Percentiles rank a stretch among this genome's conserved stretches.
Evolutionary conservation across 495 filamentous ascomycete species (phyloP).

Genomic region (Xylaria grammica): DNA sequence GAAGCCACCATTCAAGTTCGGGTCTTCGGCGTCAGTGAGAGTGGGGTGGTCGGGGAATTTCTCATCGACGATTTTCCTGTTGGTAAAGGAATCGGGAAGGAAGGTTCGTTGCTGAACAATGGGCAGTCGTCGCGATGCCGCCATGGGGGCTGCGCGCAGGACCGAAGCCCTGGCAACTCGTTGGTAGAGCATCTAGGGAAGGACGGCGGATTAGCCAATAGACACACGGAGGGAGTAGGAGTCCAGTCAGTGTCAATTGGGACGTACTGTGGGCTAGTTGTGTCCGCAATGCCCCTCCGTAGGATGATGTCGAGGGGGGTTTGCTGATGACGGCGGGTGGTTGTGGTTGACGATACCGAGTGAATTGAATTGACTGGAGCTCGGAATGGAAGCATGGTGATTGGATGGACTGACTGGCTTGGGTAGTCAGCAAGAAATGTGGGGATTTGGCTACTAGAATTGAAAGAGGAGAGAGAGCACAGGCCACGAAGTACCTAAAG

Average conservation of each 20-base stretch:
- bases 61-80: slow-evolving; percentile 49
- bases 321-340: not conserved
- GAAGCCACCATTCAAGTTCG: slow-evolving; percentile 89
- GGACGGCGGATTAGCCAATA: not conserved
- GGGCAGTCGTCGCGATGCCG: slow-evolving; percentile 50
- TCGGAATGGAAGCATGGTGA: not conserved
- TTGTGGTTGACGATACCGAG: not conserved
- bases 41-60: slow-evolving; percentile 52
- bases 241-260: slow-evolving; percentile 7
- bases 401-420: not conserved
- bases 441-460: not conserved
- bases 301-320: slow-evolving; percentile 1
- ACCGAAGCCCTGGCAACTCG: slow-evolving; percentile 60
- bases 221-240: not conserved
- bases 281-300: slow-evolving; percentile 22
- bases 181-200: slow-evolving; percentile 67
- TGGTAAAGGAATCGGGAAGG: slow-evolving; percentile 50
- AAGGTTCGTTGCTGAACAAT: slow-evolving; percentile 56
- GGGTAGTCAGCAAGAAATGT: slow-evolving; percentile 2
- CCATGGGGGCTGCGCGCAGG: slow-evolving; percentile 55
- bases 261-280: slow-evolving; percentile 30
- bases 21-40: slow-evolving; percentile 72
- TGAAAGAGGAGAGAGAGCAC: slow-evolving; percentile 11
- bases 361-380: slow-evolving; percentile 13
- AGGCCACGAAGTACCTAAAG: no score